Evolutionary conservation across 805 yeast species (phyloP).

Genomic region (Wickerhamomyces hampshirensis): DNA sequence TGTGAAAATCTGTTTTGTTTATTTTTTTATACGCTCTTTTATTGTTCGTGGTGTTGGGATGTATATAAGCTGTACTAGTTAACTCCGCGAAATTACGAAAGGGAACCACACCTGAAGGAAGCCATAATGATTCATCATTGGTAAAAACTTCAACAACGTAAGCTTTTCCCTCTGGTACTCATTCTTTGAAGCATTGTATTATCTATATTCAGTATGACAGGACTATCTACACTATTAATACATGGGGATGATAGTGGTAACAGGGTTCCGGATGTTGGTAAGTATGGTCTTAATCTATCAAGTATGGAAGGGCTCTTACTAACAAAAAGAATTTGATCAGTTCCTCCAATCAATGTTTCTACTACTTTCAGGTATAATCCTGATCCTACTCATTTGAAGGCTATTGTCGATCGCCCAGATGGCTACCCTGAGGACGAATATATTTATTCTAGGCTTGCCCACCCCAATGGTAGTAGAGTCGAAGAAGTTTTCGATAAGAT

Average conservation of each 20-base stretch:
- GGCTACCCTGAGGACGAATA: slow-evolving; percentile 32
- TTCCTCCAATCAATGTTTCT: slow-evolving; percentile 76
- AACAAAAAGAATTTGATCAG: slow-evolving; percentile 25
- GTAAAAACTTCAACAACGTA: no score
- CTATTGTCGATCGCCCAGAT: slow-evolving; percentile 37
- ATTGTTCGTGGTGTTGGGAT: no score
- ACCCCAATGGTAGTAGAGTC: slow-evolving; percentile 64
- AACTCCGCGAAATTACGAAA: no score
- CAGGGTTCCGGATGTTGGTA: slow-evolving; percentile 55
- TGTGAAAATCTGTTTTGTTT: no score
- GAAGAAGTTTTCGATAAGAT: slow-evolving; percentile 61
- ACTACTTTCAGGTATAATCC: slow-evolving; percentile 70
- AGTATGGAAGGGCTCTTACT: background rate
- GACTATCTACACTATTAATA: slow-evolving; percentile 50
- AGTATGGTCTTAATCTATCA: slow-evolving; percentile 3
- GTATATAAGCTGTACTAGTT: no score
- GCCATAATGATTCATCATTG: background rate
- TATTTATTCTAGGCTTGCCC: slow-evolving; percentile 69
- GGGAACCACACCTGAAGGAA: background rate
- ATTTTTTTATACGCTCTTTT: no score
- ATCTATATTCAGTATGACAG: slow-evolving; percentile 23
- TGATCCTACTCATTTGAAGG: slow-evolving; percentile 51
- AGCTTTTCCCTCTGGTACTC: background rate
- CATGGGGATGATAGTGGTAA: slow-evolving; percentile 65
- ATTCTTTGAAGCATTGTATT: background rate